Base-by-base conservation (phyloP, 1,284 basidiomycete genomes). In the Acaromyces ingoldii region DNA sequence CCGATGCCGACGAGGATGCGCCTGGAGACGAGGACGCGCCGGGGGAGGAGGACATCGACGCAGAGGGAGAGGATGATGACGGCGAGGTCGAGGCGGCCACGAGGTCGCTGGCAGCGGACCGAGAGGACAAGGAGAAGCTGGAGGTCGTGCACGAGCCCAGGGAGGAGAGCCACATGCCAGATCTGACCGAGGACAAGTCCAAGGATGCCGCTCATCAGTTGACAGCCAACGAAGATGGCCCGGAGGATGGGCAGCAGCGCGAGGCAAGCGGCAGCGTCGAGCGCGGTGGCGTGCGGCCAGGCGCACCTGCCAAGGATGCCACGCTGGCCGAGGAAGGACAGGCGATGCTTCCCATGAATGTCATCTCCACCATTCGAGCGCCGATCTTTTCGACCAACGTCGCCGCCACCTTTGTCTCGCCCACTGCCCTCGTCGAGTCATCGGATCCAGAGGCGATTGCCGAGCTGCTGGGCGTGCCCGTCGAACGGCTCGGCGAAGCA, bases 351-450 rank as follows among this genome's bases (percentile, higher is more conserved):
- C 72, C 69, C 6, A 60, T 62, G 6, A 60, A 62, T 28, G 50
- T 74, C 30, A 52, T 69, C 15, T 61, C 63, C 6, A 67, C 67
- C 2, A 53, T 73, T 3, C 65, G 72, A 10, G 70, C 69, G 9
- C 72, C 72, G 1, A 65, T 74, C 57, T 74, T 74, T 53, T 51
- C 57, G 13, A 58, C 67, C 31, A 62, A 63, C 48, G 57, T 65
- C 52, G 58, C 58, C 10, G 56, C 72, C 22, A 67, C 67, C 9
- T 39, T 59, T 36, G 63, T 74, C 29, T 66, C 70, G 33, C 60
- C 65, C 11, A 54, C 67, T 34, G 55, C 61, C 4, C 52, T 74
- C 5, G 56, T 72, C 30, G 58, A 65, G 13, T 57, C 58, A 0
- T 36, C 67, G 25, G 67, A 68, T 33, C 65, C 69, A 4, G 58